phyloP scores from a whole-genome alignment of 495 filamentous ascomycete species.

The Amphirosellinia nigrospora region DNA sequence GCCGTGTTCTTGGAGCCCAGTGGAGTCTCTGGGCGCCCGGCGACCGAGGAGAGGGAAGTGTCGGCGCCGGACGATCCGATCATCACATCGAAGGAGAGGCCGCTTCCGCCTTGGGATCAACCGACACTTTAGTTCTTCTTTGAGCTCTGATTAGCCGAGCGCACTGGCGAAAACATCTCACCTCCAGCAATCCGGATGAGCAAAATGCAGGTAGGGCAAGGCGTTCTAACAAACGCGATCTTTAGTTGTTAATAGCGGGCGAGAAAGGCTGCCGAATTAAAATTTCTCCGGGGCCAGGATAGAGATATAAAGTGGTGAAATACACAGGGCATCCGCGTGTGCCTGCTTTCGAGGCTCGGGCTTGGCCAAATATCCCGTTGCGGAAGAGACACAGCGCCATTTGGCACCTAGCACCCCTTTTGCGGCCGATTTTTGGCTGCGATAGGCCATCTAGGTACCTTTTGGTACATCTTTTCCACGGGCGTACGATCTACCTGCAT shows the following conservation, averaged over 20 bases:
- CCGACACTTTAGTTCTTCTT: conserved; percentile 15
- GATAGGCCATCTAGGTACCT: conserved; percentile 20
- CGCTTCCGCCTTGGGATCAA: conserved; percentile 19
- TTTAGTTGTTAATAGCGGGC: conserved; percentile 16
- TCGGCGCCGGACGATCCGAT: conserved; percentile 23
- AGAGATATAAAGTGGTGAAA: conserved; percentile 21
- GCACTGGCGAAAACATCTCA: conserved; percentile 22
- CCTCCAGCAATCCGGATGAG: conserved; percentile 16
- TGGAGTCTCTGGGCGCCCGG: conserved; percentile 18
- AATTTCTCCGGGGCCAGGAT: conserved; percentile 16
- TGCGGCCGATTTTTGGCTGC: conserved; percentile 12
- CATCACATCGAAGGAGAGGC: conserved; percentile 26
- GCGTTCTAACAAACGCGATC: conserved; percentile 22
- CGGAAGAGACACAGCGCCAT: conserved; percentile 25
- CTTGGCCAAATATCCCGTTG: conserved; percentile 23
- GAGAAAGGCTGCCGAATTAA: conserved; percentile 26
- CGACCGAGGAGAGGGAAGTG: conserved; percentile 12
- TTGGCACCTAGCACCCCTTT: conserved; percentile 19
- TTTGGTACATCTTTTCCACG: background rate
- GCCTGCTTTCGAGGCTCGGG: conserved; percentile 22
- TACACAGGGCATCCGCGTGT: conserved; percentile 17
- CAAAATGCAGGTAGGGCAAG: conserved; percentile 8
- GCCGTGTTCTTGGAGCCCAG: conserved; percentile 21
- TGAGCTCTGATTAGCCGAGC: conserved; percentile 14
- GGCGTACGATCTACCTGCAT: conserved; percentile 21